Percentiles rank a stretch among this genome's conserved stretches.
These are phyloP conservation scores for Tolypocladium guangdongense DNA, from an alignment of 2,329 filamentous ascomycete species.

Conservation along the genomic window DNA sequence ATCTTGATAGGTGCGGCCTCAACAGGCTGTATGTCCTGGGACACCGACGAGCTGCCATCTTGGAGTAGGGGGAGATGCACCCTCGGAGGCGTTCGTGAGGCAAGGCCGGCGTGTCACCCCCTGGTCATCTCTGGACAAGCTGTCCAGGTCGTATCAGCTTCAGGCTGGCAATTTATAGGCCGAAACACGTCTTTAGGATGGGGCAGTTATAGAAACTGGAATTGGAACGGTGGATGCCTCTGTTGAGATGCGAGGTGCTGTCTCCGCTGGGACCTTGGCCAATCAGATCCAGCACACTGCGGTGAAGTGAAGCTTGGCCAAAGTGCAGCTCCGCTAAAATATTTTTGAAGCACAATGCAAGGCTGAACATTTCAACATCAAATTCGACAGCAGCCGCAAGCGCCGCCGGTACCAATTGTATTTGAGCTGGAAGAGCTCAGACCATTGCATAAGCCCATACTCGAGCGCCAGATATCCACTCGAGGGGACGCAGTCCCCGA, in stretches of 20 bases:
- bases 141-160: background rate
- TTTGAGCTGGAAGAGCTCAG: background rate
- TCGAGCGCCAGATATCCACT: background rate
- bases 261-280: constrained; percentile 1
- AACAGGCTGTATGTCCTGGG: background rate
- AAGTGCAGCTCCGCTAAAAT: constrained; percentile 4
- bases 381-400: background rate
- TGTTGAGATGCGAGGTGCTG: background rate
- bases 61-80: background rate
- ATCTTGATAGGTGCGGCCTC: background rate
- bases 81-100: background rate
- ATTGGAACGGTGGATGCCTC: background rate
- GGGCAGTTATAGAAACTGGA: too few relatives aligned
- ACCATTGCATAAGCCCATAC: background rate
- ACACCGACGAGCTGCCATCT: background rate
- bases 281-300: constrained; percentile 2
- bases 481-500: background rate
- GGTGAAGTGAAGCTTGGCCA: background rate
- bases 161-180: background rate
- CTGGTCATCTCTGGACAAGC: background rate
- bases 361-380: background rate
- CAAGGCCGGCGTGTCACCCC: background rate
- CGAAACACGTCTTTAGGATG: background rate
- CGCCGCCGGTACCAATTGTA: background rate
- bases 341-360: constrained; percentile 3